A percentile compares a stretch with the other conserved stretches of the same genome.
These are phyloP conservation scores for Chamaecyparis obtusa DNA, from an alignment of 75 land plant genomes.

Conservation along the genomic window DNA sequence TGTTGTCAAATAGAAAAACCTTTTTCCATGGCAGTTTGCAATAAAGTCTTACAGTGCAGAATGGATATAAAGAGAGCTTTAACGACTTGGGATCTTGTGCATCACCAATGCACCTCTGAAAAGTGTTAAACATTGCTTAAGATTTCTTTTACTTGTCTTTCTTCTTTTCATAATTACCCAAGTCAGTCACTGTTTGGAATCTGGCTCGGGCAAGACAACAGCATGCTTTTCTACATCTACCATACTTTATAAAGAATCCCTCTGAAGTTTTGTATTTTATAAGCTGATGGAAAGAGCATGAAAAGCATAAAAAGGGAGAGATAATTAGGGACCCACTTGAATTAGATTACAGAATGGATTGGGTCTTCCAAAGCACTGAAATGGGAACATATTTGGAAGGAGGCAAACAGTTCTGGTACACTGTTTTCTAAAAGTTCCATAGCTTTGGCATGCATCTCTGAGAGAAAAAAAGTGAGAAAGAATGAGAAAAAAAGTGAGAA, in stretches of 20 bases:
- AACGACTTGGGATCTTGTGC: not conserved
- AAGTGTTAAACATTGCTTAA: not conserved
- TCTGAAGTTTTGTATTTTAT: no score
- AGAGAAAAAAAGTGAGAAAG: no score
- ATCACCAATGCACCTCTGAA: not conserved
- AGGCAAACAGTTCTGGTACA: not conserved
- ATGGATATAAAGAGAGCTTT: no score
- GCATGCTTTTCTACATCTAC: not conserved
- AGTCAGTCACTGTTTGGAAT: slow-evolving; percentile 3
- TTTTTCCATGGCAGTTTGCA: no score
- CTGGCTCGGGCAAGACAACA: slow-evolving; percentile 3
- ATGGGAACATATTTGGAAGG: not conserved
- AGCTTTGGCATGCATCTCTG: no score
- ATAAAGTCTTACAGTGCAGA: no score
- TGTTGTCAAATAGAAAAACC: no score
- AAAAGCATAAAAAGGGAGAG: not conserved
- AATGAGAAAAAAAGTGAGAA: no score
- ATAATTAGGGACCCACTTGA: not conserved
- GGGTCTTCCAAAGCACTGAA: not conserved
- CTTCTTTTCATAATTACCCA: not conserved
- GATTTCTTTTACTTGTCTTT: not conserved
- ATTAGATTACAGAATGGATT: no score
- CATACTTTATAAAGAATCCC: no score
- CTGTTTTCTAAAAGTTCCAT: no score
- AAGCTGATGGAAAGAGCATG: no score